Percentiles rank a stretch among this genome's conserved stretches.
phyloP scores from a whole-genome alignment of 139 green algal genomes.

The Picochlorum sp. region DNA sequence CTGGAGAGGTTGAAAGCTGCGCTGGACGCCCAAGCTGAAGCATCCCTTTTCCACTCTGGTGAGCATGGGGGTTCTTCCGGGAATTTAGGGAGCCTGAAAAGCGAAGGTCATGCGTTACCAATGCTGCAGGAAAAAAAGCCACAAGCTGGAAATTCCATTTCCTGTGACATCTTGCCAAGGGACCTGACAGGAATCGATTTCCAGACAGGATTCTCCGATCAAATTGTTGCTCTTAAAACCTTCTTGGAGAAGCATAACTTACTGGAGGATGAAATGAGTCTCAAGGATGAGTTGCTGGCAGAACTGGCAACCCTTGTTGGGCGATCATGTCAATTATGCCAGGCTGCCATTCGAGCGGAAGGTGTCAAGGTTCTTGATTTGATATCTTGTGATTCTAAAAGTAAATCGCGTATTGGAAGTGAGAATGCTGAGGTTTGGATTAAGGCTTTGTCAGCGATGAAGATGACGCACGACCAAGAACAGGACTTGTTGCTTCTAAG shows the following conservation, averaged over 20 bases:
- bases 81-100: not conserved
- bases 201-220: slow-evolving; percentile 9
- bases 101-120: not conserved
- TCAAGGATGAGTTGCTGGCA: not conserved
- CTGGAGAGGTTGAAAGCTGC: slow-evolving; percentile 18
- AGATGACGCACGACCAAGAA: slow-evolving; percentile 15
- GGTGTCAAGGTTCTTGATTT: slow-evolving; percentile 19
- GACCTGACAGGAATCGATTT: slow-evolving; percentile 19
- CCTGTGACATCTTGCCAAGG: slow-evolving; percentile 12
- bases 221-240: slow-evolving; percentile 3
- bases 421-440: not conserved
- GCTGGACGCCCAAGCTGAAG: slow-evolving; percentile 3
- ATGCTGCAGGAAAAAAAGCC: not conserved
- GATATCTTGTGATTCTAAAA: slow-evolving; percentile 6
- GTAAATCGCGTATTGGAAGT: not conserved
- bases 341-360: slow-evolving; percentile 19
- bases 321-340: slow-evolving; percentile 26
- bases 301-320: slow-evolving; percentile 12
- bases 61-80: not conserved
- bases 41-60: not conserved
- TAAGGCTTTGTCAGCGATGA: slow-evolving; percentile 13
- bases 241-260: slow-evolving; percentile 17
- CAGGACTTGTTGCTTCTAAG: slow-evolving; percentile 21
- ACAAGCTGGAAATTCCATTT: not conserved
- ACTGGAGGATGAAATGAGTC: not conserved